Base-by-base conservation (phyloP, 2,329 filamentous ascomycete genomes). In the Orbilia javanica region DNA sequence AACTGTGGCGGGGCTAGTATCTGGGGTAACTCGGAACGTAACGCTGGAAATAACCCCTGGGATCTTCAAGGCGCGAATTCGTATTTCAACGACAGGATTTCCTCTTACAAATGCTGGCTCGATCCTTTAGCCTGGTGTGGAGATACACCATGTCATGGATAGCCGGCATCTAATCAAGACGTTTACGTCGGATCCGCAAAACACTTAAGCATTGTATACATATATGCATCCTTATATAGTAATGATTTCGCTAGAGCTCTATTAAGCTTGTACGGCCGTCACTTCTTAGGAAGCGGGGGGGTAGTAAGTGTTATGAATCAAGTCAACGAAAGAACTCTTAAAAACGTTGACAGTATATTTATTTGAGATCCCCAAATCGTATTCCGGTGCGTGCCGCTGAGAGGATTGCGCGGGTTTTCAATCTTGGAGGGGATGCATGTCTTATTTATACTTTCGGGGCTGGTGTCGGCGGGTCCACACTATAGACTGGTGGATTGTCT, bases 31-130 rank as follows among this genome's bases (percentile, higher is more conserved):
- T 64, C 60, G 2, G 39, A 64, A 0, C 39, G 60, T 8, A 64
- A 64, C 18, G 22, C 31, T 10, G 60, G 60, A 15, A 10, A 25
- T 20, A 36, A 36, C 29, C n/a, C 39, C 20, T 64, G 60, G 60
- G 60, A 64, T 25, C 29, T 68, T 20, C 65, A 68, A 15, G 65
- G 65, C 5, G 65, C 50, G 18, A 68, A 68, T n/a, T 68, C 65
- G 25, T 55, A 39, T 25, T 68, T 68, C 25, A 34, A 68, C 22
- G 27, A 68, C 8, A 55, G 22, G 50, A 55, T 68, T 13, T 55
- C 48, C 2, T 68, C 65, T 6, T 68, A 31, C 10, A 68, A 68
- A 25, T 68, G 65, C n/a, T 68, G 65, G 65, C 34, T 25, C 15
- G 65, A 68, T 46, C 65, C 65, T 31, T 8, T 68, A 5, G 1